Conservation (phyloP, 352 stramenopile species). For the Globisporangium rhizosaccharum region DNA sequence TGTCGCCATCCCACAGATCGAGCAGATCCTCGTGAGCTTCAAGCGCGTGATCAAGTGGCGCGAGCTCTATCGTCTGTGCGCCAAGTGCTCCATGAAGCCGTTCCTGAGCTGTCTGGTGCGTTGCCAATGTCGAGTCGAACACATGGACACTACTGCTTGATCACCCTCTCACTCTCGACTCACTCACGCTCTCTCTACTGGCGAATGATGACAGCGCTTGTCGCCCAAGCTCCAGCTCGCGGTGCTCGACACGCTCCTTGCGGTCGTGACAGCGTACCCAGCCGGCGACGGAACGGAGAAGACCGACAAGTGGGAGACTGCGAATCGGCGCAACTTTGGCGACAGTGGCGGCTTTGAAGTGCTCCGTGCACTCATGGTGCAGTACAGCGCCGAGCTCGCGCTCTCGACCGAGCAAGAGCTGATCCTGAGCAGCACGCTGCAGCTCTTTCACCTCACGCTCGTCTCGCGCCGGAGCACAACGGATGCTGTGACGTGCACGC, state of each 20-base stretch:
- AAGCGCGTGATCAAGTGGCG: constrained; percentile 72
- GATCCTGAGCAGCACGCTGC: constrained; percentile 45
- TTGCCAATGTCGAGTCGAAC: not conserved
- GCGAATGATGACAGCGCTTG: constrained; percentile 22
- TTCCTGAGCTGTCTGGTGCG: constrained; percentile 67
- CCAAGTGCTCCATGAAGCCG: constrained; percentile 80
- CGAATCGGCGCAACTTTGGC: constrained; percentile 74
- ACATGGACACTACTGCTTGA: not conserved
- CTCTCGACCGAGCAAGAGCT: constrained; percentile 19
- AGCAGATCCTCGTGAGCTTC: constrained; percentile 61
- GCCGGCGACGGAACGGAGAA: constrained; percentile 50
- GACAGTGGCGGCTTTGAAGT: constrained; percentile 69
- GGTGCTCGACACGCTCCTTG: constrained; percentile 56
- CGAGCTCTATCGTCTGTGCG: constrained; percentile 74
- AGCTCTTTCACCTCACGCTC: constrained; percentile 64
- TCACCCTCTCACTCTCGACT: not conserved
- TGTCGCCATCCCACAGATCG: constrained; percentile 28
- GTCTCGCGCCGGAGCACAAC: constrained; percentile 45
- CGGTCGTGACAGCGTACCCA: constrained; percentile 53
- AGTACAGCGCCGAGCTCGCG: constrained; percentile 32
- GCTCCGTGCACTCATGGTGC: constrained; percentile 56
- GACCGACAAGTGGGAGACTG: constrained; percentile 61
- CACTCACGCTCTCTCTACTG: not conserved
- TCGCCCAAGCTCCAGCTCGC: constrained; percentile 47
- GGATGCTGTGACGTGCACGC: constrained; percentile 46